phyloP scores from a whole-genome alignment of 73 alveolate genomes.

The Vitrella brassicaformis region DNA sequence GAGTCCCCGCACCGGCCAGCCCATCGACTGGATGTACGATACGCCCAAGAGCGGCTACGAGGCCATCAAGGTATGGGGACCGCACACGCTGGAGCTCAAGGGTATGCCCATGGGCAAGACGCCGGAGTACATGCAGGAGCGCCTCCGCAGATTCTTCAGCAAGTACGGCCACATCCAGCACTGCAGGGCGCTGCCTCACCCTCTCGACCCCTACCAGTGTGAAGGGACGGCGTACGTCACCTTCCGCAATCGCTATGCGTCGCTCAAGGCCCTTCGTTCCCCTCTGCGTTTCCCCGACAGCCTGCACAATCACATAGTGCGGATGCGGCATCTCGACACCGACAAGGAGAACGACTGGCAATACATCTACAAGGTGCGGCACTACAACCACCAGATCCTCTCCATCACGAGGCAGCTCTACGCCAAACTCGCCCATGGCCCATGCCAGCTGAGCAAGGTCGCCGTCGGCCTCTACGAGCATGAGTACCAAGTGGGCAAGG shows the following conservation, averaged over 20 bases:
- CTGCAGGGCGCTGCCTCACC: conserved; percentile 32
- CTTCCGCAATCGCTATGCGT: conserved; percentile 17
- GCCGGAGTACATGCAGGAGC: conserved; percentile 2
- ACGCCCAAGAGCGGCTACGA: not conserved
- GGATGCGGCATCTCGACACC: conserved; percentile 16
- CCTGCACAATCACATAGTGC: conserved; percentile 15
- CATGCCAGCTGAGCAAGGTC: not conserved
- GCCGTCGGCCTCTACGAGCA: not conserved
- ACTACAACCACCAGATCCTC: conserved; percentile 4
- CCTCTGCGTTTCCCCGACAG: conserved; percentile 22
- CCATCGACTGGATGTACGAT: not conserved
- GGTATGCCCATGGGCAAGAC: conserved; percentile 5
- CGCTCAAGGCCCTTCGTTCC: conserved; percentile 8
- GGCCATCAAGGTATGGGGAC: not conserved
- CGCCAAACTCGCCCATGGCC: not conserved
- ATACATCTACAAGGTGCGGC: conserved; percentile 5
- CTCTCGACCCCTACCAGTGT: conserved; percentile 35
- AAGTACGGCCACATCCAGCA: conserved; percentile 4
- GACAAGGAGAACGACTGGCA: conserved; percentile 15
- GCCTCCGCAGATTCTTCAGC: not conserved
- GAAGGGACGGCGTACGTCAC: conserved; percentile 37
- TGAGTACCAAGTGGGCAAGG: not conserved
- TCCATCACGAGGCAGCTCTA: conserved; percentile 16
- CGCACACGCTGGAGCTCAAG: not conserved
- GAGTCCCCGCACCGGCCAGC: not conserved